Evolutionary conservation across 805 yeast species (phyloP).

Genomic region (Maudiozyma saulgeensis): DNA sequence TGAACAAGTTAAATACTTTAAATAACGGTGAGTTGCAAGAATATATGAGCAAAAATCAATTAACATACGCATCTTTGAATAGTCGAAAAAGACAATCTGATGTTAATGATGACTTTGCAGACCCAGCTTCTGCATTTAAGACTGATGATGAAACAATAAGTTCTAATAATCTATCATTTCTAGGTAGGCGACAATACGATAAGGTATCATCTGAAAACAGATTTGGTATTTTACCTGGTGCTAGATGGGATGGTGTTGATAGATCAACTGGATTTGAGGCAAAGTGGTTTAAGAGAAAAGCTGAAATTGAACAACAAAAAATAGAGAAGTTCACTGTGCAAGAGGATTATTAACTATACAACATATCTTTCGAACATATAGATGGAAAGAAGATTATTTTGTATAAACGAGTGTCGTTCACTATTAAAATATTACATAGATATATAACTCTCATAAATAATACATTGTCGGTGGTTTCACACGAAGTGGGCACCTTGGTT

Average conservation of each 20-base stretch:
- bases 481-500: too few relatives aligned
- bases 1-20: conserved; percentile 30
- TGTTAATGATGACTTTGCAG: conserved; percentile 35
- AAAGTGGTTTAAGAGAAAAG: conserved; percentile 41
- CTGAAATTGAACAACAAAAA: conserved; percentile 29
- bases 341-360: conserved; percentile 28
- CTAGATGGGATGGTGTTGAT: conserved; percentile 87
- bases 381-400: too few relatives aligned
- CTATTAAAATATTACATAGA: too few relatives aligned
- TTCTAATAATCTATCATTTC: conserved; percentile 10
- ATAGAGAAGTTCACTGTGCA: conserved; percentile 29
- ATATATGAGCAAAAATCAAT: conserved; percentile 12
- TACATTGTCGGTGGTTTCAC: too few relatives aligned
- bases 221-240: conserved; percentile 68
- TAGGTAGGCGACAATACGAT: conserved; percentile 48
- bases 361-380: too few relatives aligned
- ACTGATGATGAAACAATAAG: conserved; percentile 16
- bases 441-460: too few relatives aligned
- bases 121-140: conserved; percentile 48
- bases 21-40: conserved; percentile 30
- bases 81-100: background rate
- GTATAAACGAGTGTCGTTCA: too few relatives aligned
- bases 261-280: conserved; percentile 81
- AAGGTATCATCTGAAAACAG: conserved; percentile 51
- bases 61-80: conserved; percentile 1